phyloP scores from a whole-genome alignment of 192 early-diverging fungal genomes.

The Coemansia sp. region DNA sequence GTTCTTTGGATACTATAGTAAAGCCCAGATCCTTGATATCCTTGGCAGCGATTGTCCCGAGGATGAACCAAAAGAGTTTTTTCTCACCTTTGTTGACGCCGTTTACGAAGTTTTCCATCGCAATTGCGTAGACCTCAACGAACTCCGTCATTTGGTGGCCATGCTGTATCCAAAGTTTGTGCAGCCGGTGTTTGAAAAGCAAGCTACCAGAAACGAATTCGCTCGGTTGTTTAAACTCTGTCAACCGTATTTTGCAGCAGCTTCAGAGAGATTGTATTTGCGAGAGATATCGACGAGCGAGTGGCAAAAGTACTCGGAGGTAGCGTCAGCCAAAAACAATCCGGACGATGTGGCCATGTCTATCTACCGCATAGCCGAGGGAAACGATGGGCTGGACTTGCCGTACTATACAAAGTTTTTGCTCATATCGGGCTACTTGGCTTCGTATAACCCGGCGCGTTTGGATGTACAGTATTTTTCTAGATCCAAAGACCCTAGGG shows the following conservation, averaged over 20 bases:
- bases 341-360: slow-evolving; percentile 39
- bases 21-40: slow-evolving; percentile 66
- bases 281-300: slow-evolving; percentile 88
- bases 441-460: slow-evolving; percentile 88
- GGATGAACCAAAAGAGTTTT: slow-evolving; percentile 63
- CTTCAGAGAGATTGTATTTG: slow-evolving; percentile 80
- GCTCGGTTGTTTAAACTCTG: slow-evolving; percentile 70
- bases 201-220: slow-evolving; percentile 62
- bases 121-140: slow-evolving; percentile 80
- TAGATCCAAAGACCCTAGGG: slow-evolving; percentile 39
- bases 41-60: slow-evolving; percentile 62
- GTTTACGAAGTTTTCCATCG: slow-evolving; percentile 77
- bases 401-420: slow-evolving; percentile 90
- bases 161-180: slow-evolving; percentile 85
- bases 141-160: slow-evolving; percentile 77
- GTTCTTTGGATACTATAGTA: slow-evolving; percentile 73
- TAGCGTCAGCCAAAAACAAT: slow-evolving; percentile 37
- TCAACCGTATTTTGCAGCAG: slow-evolving; percentile 77
- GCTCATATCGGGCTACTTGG: slow-evolving; percentile 83
- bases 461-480: slow-evolving; percentile 88
- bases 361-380: slow-evolving; percentile 45
- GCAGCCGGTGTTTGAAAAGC: slow-evolving; percentile 75
- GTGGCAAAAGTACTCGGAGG: slow-evolving; percentile 56
- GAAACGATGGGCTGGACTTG: slow-evolving; percentile 60
- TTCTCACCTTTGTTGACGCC: slow-evolving; percentile 69